Evolutionary conservation across 345 rosid species (phyloP).

Genomic region (Eucalyptus tenuipes): DNA sequence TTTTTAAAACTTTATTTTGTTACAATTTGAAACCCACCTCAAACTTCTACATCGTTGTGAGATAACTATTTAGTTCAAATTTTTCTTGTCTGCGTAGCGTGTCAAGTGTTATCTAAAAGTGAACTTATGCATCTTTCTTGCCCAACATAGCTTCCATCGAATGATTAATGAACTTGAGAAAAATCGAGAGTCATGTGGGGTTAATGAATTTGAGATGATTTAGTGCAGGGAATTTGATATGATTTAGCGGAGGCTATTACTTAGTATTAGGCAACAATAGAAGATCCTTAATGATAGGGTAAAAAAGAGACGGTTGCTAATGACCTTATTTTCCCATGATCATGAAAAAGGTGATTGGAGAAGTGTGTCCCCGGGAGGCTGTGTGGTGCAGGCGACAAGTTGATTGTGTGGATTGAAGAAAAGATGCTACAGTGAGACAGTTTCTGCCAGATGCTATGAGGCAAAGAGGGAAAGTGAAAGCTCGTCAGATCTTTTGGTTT

Average conservation of each 20-base stretch:
- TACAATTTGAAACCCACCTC: not conserved
- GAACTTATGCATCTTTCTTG: not conserved
- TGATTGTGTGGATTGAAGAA: not conserved
- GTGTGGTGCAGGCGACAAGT: not conserved
- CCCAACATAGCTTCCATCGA: not conserved
- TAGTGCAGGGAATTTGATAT: not conserved
- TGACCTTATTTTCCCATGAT: not conserved
- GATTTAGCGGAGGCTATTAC: not conserved
- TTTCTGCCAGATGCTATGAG: not conserved
- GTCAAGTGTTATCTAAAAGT: not conserved
- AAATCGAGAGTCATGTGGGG: not conserved
- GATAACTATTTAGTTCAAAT: not conserved
- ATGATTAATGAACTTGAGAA: not conserved
- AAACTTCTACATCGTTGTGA: rapidly evolving
- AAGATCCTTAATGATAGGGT: not conserved
- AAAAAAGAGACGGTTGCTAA: not conserved
- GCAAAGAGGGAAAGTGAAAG: conserved; percentile 4
- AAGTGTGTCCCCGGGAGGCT: not conserved
- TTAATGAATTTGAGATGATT: not conserved
- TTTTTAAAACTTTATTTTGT: not conserved
- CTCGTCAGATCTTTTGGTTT: not conserved
- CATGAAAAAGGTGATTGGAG: not conserved
- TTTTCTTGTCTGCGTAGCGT: rapidly evolving
- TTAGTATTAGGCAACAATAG: not conserved
- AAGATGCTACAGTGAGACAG: not conserved